A percentile compares a stretch with the other conserved stretches of the same genome.
Evolutionary conservation across 2,329 filamentous ascomycete genomes (phyloP).

Genomic region (Trichoderma sp.): DNA sequence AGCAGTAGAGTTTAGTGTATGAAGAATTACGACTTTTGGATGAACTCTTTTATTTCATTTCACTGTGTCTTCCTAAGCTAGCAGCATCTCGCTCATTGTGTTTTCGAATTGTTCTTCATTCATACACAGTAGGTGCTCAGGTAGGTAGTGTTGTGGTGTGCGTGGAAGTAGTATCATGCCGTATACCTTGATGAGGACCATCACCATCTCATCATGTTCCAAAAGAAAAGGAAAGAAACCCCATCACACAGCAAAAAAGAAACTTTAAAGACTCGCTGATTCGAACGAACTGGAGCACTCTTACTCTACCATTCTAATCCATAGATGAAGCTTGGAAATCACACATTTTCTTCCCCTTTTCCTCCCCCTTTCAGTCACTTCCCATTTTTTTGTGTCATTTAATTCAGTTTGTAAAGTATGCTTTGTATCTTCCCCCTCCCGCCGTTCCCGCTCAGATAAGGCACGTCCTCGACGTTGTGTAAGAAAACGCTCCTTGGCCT

Average conservation of each 20-base stretch:
- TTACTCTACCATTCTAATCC: background rate
- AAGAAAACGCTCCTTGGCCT: background rate
- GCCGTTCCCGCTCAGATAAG: background rate
- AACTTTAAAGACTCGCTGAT: background rate
- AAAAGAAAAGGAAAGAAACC: background rate
- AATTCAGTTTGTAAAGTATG: too few relatives aligned
- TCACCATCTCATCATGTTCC: background rate
- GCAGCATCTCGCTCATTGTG: too few relatives aligned
- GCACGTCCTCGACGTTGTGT: background rate
- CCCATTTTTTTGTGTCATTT: too few relatives aligned
- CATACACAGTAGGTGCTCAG: background rate
- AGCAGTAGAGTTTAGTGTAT: background rate
- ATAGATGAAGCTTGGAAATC: background rate
- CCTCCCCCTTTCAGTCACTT: background rate
- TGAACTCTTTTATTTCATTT: background rate
- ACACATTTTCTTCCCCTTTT: background rate
- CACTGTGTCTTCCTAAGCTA: background rate
- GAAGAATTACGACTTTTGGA: background rate
- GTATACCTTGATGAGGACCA: background rate
- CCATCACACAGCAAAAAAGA: background rate
- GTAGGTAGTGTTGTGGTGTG: too few relatives aligned
- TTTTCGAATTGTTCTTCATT: too few relatives aligned
- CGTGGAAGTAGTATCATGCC: background rate
- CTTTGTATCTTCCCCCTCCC: background rate
- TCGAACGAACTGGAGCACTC: background rate